Percentiles rank a stretch among this genome's conserved stretches.
Evolutionary conservation across 2,329 filamentous ascomycete genomes (phyloP).

Genomic region (Pseudocercospora cruenta): DNA sequence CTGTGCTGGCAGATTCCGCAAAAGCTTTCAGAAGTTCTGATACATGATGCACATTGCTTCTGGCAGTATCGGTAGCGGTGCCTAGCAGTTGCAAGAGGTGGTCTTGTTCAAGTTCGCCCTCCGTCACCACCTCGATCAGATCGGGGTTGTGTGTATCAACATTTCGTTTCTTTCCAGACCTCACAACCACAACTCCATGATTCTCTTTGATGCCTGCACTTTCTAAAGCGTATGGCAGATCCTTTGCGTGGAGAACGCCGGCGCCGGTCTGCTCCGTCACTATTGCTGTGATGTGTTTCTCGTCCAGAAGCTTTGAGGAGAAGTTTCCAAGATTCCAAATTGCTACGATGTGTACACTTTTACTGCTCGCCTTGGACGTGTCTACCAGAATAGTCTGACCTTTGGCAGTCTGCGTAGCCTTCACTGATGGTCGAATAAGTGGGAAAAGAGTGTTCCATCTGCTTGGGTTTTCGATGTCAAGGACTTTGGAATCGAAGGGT

Average conservation of each 20-base stretch:
- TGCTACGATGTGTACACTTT: conserved; percentile 35
- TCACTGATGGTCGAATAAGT: conserved; percentile 39
- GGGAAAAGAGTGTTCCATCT: conserved; percentile 41
- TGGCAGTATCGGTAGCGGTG: conserved; percentile 34
- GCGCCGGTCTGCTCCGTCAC: conserved; percentile 33
- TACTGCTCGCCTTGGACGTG: conserved; percentile 30
- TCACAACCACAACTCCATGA: conserved; percentile 37
- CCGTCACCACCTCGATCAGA: conserved; percentile 34
- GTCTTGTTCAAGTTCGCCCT: conserved; percentile 38
- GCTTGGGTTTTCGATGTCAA: conserved; percentile 37
- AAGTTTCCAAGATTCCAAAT: conserved; percentile 38
- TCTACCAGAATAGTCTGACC: conserved; percentile 40
- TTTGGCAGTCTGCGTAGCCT: conserved; percentile 32
- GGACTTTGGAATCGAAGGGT: conserved; percentile 33
- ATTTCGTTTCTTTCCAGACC: conserved; percentile 33
- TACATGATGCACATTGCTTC: conserved; percentile 33
- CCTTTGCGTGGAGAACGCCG: conserved; percentile 33
- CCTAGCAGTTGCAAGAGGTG: conserved; percentile 39
- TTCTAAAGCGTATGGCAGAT: conserved; percentile 34
- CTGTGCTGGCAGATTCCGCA: conserved; percentile 32
- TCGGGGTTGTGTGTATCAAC: conserved; percentile 30
- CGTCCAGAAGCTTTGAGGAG: conserved; percentile 40
- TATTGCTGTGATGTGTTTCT: conserved; percentile 39
- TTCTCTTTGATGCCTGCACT: conserved; percentile 27
- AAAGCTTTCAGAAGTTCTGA: conserved; percentile 37